Evolutionary conservation across 1,284 basidiomycete genomes (phyloP).

Genomic region (Ustilago bromivora): DNA sequence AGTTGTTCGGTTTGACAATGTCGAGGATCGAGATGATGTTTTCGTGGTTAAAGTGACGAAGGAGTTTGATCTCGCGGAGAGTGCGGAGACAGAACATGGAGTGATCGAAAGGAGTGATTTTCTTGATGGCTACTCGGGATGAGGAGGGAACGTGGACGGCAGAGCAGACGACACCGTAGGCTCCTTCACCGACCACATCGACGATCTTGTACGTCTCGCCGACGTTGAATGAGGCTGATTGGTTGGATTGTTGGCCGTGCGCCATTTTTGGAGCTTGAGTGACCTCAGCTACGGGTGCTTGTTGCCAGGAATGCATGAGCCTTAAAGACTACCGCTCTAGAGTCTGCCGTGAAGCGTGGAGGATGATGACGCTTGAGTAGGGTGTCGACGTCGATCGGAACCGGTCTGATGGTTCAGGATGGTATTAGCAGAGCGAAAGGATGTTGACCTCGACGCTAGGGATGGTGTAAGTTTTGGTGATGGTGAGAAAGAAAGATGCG

Average conservation of each 20-base stretch:
- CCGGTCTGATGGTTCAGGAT: not conserved
- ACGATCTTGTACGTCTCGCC: conserved; percentile 68
- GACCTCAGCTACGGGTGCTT: not conserved
- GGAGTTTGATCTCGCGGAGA: conserved; percentile 67
- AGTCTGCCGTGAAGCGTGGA: not conserved
- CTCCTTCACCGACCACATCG: conserved; percentile 72
- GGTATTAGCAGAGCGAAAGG: not conserved
- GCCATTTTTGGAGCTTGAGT: conserved; percentile 18
- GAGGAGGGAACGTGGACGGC: conserved; percentile 69
- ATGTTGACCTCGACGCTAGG: not conserved
- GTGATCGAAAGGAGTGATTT: conserved; percentile 68
- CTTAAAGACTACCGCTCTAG: too few species aligned
- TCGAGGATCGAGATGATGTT: conserved; percentile 66
- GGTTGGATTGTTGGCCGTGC: conserved; percentile 39
- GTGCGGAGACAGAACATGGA: conserved; percentile 69
- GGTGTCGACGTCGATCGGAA: not conserved
- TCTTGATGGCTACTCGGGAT: conserved; percentile 71
- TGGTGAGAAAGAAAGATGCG: conserved; percentile 1
- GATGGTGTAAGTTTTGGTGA: not conserved
- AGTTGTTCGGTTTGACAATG: conserved; percentile 70
- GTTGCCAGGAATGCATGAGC: too few species aligned
- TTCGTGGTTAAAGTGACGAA: conserved; percentile 68
- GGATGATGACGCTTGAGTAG: not conserved
- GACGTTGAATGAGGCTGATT: conserved; percentile 48
- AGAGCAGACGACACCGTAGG: conserved; percentile 71